Evolutionary conservation across 1,284 basidiomycete species (phyloP).

Genomic region (Rhodofomes roseus): DNA sequence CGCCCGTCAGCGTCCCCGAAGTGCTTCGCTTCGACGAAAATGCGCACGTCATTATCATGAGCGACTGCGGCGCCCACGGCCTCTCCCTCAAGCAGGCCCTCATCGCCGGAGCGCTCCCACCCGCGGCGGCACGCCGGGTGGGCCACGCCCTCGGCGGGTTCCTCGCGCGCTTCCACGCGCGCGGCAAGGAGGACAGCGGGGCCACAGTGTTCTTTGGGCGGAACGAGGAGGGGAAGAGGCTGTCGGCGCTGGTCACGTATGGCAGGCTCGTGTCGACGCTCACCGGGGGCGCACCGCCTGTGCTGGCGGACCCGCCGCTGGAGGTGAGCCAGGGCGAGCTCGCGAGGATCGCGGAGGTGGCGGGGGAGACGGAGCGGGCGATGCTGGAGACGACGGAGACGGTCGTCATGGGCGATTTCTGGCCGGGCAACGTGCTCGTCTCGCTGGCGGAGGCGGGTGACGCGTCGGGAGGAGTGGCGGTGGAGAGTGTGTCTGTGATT

Average conservation of each 20-base stretch:
- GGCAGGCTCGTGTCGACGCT: constrained; percentile 45
- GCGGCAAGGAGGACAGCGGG: constrained; percentile 30
- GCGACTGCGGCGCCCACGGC: constrained; percentile 45
- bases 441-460: constrained; percentile 21
- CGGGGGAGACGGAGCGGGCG: constrained; percentile 28
- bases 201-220: constrained; percentile 35
- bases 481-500: constrained; percentile 40
- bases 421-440: constrained; percentile 60
- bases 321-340: constrained; percentile 35
- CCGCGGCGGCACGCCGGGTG: constrained; percentile 36
- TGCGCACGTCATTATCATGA: constrained; percentile 52
- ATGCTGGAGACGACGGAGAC: constrained; percentile 35
- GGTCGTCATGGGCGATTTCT: constrained; percentile 58
- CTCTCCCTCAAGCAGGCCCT: constrained; percentile 48
- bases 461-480: constrained; percentile 24
- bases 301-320: constrained; percentile 39
- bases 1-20: constrained; percentile 42
- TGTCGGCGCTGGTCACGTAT: constrained; percentile 45
- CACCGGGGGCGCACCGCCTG: constrained; percentile 26
- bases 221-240: constrained; percentile 38
- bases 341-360: constrained; percentile 32
- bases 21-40: constrained; percentile 47
- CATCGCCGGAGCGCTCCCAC: constrained; percentile 32
- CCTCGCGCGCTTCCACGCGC: constrained; percentile 43
- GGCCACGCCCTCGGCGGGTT: constrained; percentile 50